Evolutionary conservation across 805 yeast species (phyloP), one percentile per base, ranked within the genome.

Genomic region (Blastobotrys robertii): DNA sequence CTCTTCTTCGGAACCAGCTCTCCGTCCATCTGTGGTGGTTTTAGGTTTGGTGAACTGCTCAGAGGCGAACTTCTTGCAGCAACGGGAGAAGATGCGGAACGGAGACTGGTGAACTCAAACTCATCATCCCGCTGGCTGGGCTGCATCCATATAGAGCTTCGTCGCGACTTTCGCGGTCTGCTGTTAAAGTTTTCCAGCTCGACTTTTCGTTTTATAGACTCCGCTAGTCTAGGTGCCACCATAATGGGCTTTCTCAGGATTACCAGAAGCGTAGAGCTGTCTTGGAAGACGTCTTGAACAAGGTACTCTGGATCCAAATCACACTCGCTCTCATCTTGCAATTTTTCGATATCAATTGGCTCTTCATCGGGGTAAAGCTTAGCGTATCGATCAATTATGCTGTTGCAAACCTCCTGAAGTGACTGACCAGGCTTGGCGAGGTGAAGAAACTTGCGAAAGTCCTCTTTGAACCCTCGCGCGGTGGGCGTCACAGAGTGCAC

Each of bases 221-320:
- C 25, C 6, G 25, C 25, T 19, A 19, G 6, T 19, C 25, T 4
- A 6, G 25, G 25, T 4, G 25, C 25, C 4, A 19, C 25, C 25
- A 19, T 19, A 31, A 38, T 19, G 19, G 42, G 36, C 30, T 39
- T 22, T 29, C 42, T 43, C 32, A 38, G 33, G 6, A 38, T 8
- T 8, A 46, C 44, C n/a, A 32, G 16, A 35, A 35, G 32, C 7
- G 76, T 70, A 3, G 69, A 72, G 45, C 65, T 69, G 10, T 62
- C 59, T 41, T 69, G 75, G 53, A 84, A 82, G 4, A 83, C 79
- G 51, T 82, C 84, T 8, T 70, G 71, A 0, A 78, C 81, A 2
- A 60, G 47, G 49, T 78, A 84, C 46, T 83, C 94, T 0, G 88
- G 88, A 58, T 84, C 95, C 44, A 84, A 63, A 56, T 84, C 94